Base-by-base conservation (phyloP, 148 eudicot genomes). In the Vaccinium myrtillus region DNA sequence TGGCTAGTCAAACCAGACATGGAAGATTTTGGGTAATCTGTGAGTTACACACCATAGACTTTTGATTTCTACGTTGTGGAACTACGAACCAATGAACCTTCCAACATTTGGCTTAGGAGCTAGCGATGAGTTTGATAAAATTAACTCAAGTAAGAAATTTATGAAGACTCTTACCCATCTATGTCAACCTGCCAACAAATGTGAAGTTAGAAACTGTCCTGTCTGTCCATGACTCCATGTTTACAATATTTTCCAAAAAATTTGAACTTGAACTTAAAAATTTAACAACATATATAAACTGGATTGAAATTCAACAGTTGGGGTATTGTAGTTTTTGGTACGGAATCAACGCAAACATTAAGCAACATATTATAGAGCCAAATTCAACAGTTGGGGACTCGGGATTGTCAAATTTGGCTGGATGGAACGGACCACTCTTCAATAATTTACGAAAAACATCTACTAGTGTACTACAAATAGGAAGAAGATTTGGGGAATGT, bases 81-180 rank as follows among this genome's bases (percentile, higher is more conserved):
- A 18, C 51, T 53, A 77, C 13, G 32, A 48, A 77, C 58, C 69
- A 21, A 11, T 59, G 25, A 8, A 63, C 27, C 15, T 21, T 25
- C 25, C 11, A 83, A 32, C 61, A 5, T n/a, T 59, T 78, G 51
- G 78, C 53, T 63, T 81, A 80, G 23, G 71, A 13, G 36, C 70
- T 78, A 43, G 23, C 19, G 54, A 27, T 14, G 67, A 55, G 48
- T 55, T 36, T 0, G 13, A 55, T 15, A 30, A 25, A 1, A 55
- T 27, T 6, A 0, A 9, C 18, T 8, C 7, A 50, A 55, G 36
- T 51, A 51, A 78, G 16, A 73, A 50, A 54, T 79, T 9, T 16
- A 79, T 16, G 32, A 7, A 21, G 6, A 15, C 8, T 25, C 12
- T 27, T 16, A 14, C n/a, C 51, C 5, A 39, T 30, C 27, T 18